phyloP scores from a whole-genome alignment of 495 filamentous ascomycete genomes.

The Xylaria venustula region DNA sequence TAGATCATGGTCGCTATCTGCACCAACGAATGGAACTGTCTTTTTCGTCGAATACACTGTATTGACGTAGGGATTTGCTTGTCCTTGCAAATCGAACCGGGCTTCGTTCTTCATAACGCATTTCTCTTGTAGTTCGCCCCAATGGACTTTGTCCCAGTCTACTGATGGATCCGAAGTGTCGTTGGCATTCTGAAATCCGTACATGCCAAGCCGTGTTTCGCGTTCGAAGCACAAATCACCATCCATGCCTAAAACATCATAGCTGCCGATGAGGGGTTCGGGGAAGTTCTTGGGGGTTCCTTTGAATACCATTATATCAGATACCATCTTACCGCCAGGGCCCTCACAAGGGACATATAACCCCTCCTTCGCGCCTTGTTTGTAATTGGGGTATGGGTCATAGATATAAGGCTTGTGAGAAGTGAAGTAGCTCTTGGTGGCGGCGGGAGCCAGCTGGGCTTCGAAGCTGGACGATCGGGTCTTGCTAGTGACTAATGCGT shows the following conservation, averaged over 20 bases:
- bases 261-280: slow-evolving; percentile 74
- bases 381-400: slow-evolving; percentile 51
- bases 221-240: slow-evolving; percentile 90
- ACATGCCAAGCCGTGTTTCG: slow-evolving; percentile 78
- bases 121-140: slow-evolving; percentile 65
- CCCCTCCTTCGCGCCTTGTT: slow-evolving; percentile 32
- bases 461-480: slow-evolving; percentile 22
- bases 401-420: slow-evolving; percentile 37
- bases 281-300: slow-evolving; percentile 72
- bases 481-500: slow-evolving; percentile 33
- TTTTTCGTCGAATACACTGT: slow-evolving; percentile 26
- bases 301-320: slow-evolving; percentile 46
- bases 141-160: slow-evolving; percentile 68
- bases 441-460: slow-evolving; percentile 22
- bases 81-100: slow-evolving; percentile 47
- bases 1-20: slow-evolving; percentile 7
- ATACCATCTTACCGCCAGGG: slow-evolving; percentile 26
- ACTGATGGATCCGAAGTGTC: slow-evolving; percentile 38
- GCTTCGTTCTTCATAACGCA: slow-evolving; percentile 63
- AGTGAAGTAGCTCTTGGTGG: slow-evolving; percentile 26
- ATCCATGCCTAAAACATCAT: slow-evolving; percentile 67
- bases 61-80: slow-evolving; percentile 31
- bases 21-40: slow-evolving; percentile 7
- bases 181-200: slow-evolving; percentile 59
- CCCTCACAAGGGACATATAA: slow-evolving; percentile 35